Conservation (phyloP, 2,329 filamentous ascomycete genomes). For the Thelonectria olida region DNA sequence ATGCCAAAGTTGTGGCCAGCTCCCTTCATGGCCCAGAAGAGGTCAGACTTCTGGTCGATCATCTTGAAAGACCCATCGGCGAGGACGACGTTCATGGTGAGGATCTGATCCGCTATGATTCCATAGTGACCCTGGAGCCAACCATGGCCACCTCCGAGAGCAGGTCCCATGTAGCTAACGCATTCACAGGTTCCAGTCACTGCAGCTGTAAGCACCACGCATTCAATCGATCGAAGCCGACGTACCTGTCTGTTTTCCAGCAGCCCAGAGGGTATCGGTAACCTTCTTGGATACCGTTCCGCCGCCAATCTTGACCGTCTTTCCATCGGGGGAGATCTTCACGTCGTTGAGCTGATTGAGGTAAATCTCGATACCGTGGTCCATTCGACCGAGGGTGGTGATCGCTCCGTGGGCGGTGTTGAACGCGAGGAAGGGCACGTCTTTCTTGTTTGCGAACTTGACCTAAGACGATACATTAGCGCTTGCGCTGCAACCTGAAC, state of each 20-base stretch:
- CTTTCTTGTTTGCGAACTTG: slow-evolving; percentile 20
- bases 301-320: slow-evolving; percentile 9
- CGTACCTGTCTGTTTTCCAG: slow-evolving; percentile 27
- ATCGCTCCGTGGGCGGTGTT: slow-evolving; percentile 26
- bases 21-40: slow-evolving; percentile 56
- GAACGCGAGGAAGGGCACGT: slow-evolving; percentile 24
- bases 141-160: slow-evolving; percentile 26
- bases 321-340: not conserved
- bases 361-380: slow-evolving; percentile 22
- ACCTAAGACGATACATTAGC: too few species aligned
- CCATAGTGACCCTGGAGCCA: slow-evolving; percentile 29
- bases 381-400: slow-evolving; percentile 18
- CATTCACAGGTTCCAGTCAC: slow-evolving; percentile 7
- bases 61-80: slow-evolving; percentile 20
- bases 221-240: not conserved
- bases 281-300: slow-evolving; percentile 25
- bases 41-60: slow-evolving; percentile 8
- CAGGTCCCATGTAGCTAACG: not conserved
- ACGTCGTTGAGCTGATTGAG: slow-evolving; percentile 9
- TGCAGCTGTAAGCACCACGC: not conserved
- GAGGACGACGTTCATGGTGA: slow-evolving; percentile 20
- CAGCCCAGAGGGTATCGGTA: slow-evolving; percentile 9
- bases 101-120: slow-evolving; percentile 21
- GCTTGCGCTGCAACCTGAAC: not conserved
- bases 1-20: slow-evolving; percentile 65